Evolutionary conservation across 108 stramenopile species (phyloP).

Genomic region (Conticribra weissflogii): DNA sequence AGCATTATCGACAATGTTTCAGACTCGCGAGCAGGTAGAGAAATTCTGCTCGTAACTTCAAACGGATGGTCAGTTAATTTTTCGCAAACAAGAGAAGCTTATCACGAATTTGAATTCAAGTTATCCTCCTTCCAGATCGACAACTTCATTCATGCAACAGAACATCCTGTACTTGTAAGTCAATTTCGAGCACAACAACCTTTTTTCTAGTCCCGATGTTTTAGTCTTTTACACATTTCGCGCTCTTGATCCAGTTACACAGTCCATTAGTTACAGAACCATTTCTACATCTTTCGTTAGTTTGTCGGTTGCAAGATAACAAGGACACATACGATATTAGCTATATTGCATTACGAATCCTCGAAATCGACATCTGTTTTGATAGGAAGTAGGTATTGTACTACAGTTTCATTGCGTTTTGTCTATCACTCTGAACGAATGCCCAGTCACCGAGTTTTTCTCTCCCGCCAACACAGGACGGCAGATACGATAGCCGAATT

Average conservation of each 20-base stretch:
- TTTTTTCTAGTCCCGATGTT: neutral
- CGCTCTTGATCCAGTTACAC: too few relatives aligned
- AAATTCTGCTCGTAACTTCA: constrained; percentile 58
- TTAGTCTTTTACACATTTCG: too few relatives aligned
- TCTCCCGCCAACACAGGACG: constrained; percentile 43
- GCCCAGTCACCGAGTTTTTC: too few relatives aligned
- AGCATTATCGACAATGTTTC: constrained; percentile 74
- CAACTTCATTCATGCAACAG: constrained; percentile 73
- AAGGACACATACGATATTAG: constrained; percentile 67
- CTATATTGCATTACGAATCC: constrained; percentile 75
- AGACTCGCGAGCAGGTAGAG: constrained; percentile 46
- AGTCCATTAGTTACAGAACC: constrained; percentile 63
- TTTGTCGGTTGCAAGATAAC: constrained; percentile 63
- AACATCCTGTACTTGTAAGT: constrained; percentile 77
- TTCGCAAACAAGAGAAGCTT: constrained; percentile 71
- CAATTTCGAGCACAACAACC: too few relatives aligned
- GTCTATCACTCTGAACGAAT: too few relatives aligned
- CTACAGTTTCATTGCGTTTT: too few relatives aligned
- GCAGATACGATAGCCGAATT: constrained; percentile 73
- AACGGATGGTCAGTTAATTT: constrained; percentile 45
- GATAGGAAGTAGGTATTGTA: constrained; percentile 61
- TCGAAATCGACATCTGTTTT: constrained; percentile 68
- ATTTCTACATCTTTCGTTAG: constrained; percentile 72
- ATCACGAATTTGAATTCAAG: constrained; percentile 73
- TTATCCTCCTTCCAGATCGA: constrained; percentile 69